phyloP scores from a whole-genome alignment of 1,284 basidiomycete genomes.

The Bjerkandera adusta region DNA sequence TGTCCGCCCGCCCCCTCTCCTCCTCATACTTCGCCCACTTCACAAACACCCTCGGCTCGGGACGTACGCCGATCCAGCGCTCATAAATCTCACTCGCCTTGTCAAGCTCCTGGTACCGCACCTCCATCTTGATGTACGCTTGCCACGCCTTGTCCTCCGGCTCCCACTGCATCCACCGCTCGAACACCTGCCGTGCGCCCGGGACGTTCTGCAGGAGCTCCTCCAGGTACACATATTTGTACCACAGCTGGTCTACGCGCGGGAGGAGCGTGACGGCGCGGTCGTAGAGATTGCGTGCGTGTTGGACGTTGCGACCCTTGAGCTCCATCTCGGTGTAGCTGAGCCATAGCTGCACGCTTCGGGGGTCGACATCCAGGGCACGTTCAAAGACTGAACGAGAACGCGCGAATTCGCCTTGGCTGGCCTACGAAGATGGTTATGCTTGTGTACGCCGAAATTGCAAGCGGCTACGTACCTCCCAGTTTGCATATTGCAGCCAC shows the following conservation, averaged over 20 bases:
- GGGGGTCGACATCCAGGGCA: slow-evolving; percentile 92
- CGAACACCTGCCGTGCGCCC: slow-evolving; percentile 96
- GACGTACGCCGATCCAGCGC: slow-evolving; percentile 90
- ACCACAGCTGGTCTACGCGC: slow-evolving; percentile 94
- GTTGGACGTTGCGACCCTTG: slow-evolving; percentile 95
- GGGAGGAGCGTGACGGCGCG: slow-evolving; percentile 95
- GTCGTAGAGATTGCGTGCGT: slow-evolving; percentile 96
- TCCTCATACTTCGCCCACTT: slow-evolving; percentile 98
- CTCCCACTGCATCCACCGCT: slow-evolving; percentile 99
- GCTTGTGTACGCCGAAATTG: background rate
- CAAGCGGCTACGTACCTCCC: slow-evolving; percentile 52
- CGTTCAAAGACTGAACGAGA: slow-evolving; percentile 96
- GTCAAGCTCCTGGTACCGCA: slow-evolving; percentile 90
- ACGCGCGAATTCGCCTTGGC: slow-evolving; percentile 93
- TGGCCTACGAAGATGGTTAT: slow-evolving; percentile 56
- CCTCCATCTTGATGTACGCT: slow-evolving; percentile 96
- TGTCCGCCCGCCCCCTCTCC: slow-evolving; percentile 83
- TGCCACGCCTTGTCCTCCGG: slow-evolving; percentile 99
- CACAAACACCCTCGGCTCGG: slow-evolving; percentile 95
- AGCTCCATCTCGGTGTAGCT: slow-evolving; percentile 99
- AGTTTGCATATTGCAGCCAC: slow-evolving; percentile 82
- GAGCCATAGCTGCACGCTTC: slow-evolving; percentile 90
- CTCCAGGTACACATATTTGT: slow-evolving; percentile 98
- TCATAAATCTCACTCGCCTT: slow-evolving; percentile 93
- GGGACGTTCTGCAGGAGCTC: slow-evolving; percentile 95